Base-by-base conservation (phyloP, 139 green algal genomes). In the Ettlia oleoabundans region DNA sequence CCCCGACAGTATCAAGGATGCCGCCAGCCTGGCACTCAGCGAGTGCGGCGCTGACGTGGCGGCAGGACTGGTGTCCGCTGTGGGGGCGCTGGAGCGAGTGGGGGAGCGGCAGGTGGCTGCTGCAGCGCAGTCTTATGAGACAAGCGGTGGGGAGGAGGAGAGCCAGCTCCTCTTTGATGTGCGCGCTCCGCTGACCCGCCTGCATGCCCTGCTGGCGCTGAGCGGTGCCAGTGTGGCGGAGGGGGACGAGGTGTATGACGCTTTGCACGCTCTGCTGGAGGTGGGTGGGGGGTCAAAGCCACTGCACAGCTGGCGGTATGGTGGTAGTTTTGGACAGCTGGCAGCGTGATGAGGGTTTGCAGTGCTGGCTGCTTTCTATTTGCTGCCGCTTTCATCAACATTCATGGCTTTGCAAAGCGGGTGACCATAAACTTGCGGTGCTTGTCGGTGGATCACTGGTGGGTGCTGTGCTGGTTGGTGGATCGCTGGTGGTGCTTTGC, bases 1-100 rank as follows among this genome's bases (percentile, higher is more conserved):
- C 28, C 68, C 70, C 3, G 84, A 85, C 33, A 33, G 76, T 18
- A 70, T 87, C 24, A 71, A 87, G 78, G 87, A 84, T 26, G 58
- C 63, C 15, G 81, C 87, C 24, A n/a, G 65, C 73, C 43, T 74
- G 38, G 61, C 64, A 28, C 63, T 90, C 21, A 52, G 22, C 19
- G 63, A 78, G 78, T 67, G 78, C 65, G 38, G 32, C 13, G 64
- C 73, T 6, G 78, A 58, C 6, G 76, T 73, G n/a, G 42, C 21
- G 40, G 22, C 32, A 1, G 40, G 43, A 21, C 64, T 82, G 42
- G 77, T 30, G 28, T 30, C 77, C 0, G 64, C 77, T 4, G 77
- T 65, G 64, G 77, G 22, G 26, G 63, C 77, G 7, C 41, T 82
- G 62, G 62, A 71, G 41, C 76, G 62, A 1, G 61, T 41, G 13